Conservation (phyloP, 306 rosid species). For the Sicyos baderoa region DNA sequence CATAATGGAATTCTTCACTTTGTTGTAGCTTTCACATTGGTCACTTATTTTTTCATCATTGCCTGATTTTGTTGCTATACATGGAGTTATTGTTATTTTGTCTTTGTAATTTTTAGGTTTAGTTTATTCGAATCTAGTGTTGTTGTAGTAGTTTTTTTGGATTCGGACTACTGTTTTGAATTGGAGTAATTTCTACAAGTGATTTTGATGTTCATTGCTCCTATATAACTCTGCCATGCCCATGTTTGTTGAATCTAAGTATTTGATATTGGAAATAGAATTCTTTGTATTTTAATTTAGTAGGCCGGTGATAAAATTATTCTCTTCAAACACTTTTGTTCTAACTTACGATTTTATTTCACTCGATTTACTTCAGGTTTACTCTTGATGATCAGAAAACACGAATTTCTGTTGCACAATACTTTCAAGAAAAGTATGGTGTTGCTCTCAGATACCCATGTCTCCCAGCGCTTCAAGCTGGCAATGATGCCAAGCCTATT, state of each 20-base stretch:
- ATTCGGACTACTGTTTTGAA: background rate
- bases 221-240: background rate
- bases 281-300: background rate
- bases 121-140: background rate
- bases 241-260: background rate
- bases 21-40: background rate
- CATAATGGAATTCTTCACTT: background rate
- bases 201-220: background rate
- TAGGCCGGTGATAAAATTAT: background rate
- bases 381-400: slow-evolving; percentile 36
- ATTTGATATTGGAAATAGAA: background rate
- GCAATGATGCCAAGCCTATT: slow-evolving; percentile 45
- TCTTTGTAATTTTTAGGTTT: background rate
- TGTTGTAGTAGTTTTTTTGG: background rate
- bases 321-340: background rate
- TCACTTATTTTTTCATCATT: background rate
- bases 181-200: background rate
- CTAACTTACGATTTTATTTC: background rate
- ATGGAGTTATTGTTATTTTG: background rate
- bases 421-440: slow-evolving; percentile 41
- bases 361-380: slow-evolving; percentile 38
- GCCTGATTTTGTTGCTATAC: background rate
- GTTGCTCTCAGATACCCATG: background rate
- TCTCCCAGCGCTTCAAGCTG: slow-evolving; percentile 71
- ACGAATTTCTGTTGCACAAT: slow-evolving; percentile 25